A percentile compares a stretch with the other conserved stretches of the same genome.
Evolutionary conservation across 163 green algal genomes (phyloP).

Genomic region (Scenedesmus sp.): DNA sequence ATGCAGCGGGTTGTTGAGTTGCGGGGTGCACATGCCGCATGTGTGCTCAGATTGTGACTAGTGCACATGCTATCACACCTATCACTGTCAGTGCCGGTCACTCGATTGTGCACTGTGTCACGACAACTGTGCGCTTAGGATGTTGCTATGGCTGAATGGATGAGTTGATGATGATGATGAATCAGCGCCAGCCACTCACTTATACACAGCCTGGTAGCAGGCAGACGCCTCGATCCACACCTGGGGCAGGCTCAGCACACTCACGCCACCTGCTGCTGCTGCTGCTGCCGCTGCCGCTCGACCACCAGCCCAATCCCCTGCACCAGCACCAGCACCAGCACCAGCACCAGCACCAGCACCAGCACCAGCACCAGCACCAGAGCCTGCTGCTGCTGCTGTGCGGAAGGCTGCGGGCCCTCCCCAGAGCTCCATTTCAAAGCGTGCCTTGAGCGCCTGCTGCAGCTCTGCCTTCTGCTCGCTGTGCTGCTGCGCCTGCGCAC

Average conservation of each 20-base stretch:
- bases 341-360: no score
- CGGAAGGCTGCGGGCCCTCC: not conserved
- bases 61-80: not conserved
- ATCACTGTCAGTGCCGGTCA: no score
- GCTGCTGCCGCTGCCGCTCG: not conserved
- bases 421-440: constrained; percentile 25
- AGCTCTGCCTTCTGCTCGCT: constrained; percentile 7
- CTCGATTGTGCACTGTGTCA: no score
- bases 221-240: constrained; percentile 27
- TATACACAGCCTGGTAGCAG: constrained; percentile 45
- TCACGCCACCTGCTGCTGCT: not conserved
- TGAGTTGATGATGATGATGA: no score
- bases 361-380: no score
- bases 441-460: constrained; percentile 1
- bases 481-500: not conserved
- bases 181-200: no score
- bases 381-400: not conserved
- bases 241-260: not conserved
- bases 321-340: no score
- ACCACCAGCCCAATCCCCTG: not conserved
- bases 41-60: no score
- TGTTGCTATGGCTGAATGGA: no score
- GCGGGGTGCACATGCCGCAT: no score
- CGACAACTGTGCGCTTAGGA: no score
- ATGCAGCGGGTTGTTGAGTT: no score